phyloP scores from a whole-genome alignment of 192 early-diverging fungal genomes.

The Podila epicladia region DNA sequence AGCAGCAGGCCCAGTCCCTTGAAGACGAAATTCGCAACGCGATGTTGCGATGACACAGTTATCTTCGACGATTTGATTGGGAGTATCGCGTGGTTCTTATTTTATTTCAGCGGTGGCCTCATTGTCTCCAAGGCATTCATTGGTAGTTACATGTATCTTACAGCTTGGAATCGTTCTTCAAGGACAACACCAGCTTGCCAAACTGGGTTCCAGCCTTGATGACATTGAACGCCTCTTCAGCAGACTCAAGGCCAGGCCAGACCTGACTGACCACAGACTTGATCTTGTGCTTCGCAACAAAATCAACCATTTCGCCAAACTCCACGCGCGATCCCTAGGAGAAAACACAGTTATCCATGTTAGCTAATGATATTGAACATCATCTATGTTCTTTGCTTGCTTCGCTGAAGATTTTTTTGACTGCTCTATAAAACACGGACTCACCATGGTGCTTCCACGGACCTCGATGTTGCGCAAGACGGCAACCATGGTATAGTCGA shows the following conservation, averaged over 20 bases:
- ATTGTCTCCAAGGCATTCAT: background rate
- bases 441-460: conserved; percentile 73
- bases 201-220: conserved; percentile 29
- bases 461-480: conserved; percentile 71
- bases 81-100: background rate
- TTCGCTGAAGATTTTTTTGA: conserved; percentile 6
- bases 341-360: conserved; percentile 7
- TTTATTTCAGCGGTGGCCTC: background rate
- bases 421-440: conserved; percentile 8
- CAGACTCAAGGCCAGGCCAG: conserved; percentile 59
- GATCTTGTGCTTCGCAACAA: conserved; percentile 67
- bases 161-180: conserved; percentile 28
- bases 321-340: conserved; percentile 56
- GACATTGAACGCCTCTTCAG: conserved; percentile 21
- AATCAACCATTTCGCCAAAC: conserved; percentile 70
- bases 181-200: conserved; percentile 37
- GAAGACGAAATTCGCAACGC: too few relatives aligned
- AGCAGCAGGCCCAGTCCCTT: too few relatives aligned
- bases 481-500: conserved; percentile 56
- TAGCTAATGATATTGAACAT: conserved; percentile 3
- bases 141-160: background rate
- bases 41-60: too few relatives aligned
- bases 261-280: conserved; percentile 64
- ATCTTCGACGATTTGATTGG: background rate
- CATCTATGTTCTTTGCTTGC: conserved; percentile 6